Conservation (phyloP, 176 grass and related monocot species). For the Raddia distichophylla region DNA sequence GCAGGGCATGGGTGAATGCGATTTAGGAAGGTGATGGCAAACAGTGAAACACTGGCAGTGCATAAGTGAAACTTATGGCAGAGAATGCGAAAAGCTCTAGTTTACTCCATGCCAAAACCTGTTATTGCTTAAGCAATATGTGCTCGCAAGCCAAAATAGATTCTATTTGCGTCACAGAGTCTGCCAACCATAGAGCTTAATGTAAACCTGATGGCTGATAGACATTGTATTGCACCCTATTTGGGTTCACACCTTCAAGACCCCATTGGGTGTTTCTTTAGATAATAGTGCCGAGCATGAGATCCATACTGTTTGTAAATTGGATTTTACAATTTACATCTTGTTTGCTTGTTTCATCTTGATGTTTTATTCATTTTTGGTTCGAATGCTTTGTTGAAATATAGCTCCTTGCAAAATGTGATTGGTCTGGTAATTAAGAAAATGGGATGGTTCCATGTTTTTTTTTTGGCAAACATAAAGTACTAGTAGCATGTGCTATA, state of each 20-base stretch:
- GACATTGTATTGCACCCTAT: background rate
- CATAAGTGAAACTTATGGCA: background rate
- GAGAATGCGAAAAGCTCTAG: background rate
- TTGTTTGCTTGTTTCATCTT: constrained; percentile 19
- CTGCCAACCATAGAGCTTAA: background rate
- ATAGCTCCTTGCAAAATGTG: background rate
- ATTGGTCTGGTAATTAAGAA: constrained; percentile 3
- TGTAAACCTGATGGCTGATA: constrained; percentile 7
- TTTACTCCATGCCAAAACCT: background rate
- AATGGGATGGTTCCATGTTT: constrained; percentile 23
- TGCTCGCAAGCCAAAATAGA: background rate
- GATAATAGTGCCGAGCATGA: background rate
- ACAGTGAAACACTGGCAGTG: background rate
- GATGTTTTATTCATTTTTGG: constrained; percentile 23
- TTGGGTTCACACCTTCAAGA: background rate
- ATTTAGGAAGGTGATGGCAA: background rate
- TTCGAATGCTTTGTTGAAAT: constrained; percentile 19
- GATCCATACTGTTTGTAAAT: background rate
- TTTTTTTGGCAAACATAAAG: constrained; percentile 25
- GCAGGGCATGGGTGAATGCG: background rate
- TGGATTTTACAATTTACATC: constrained; percentile 26
- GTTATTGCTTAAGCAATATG: background rate
- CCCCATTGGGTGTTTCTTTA: background rate
- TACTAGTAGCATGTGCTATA: constrained; percentile 24
- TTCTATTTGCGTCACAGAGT: background rate